Percentiles rank a stretch among this genome's conserved stretches.
phyloP scores from a whole-genome alignment of 306 rosid species.

The Alnus glutinosa region DNA sequence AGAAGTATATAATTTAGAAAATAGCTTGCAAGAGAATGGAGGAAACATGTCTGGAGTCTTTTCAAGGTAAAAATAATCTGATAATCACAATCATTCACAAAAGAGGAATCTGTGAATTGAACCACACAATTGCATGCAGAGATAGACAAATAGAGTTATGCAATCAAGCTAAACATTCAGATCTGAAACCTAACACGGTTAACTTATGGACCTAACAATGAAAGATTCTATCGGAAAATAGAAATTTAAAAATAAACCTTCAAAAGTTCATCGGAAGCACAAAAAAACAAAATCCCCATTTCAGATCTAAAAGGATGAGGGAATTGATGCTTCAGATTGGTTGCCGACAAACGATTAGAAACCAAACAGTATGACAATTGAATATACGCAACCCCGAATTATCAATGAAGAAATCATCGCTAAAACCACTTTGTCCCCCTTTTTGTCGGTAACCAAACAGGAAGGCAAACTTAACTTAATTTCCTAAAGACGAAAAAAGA shows the following conservation, averaged over 20 bases:
- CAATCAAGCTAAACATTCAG: constrained; percentile 11
- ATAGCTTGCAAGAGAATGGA: neutral
- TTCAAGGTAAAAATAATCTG: neutral
- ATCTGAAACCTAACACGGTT: constrained; percentile 7
- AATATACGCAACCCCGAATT: neutral
- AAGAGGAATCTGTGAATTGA: neutral
- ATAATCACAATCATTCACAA: neutral
- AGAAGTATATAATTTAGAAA: neutral
- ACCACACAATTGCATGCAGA: neutral
- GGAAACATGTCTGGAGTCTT: neutral
- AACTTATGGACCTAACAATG: neutral
- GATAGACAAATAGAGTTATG: neutral
- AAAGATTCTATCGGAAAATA: neutral
- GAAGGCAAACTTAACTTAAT: neutral
- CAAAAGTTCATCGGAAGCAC: neutral
- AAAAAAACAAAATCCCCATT: neutral
- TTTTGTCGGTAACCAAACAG: neutral
- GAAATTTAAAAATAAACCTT: neutral
- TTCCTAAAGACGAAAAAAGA: neutral
- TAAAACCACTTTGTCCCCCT: neutral
- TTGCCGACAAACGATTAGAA: neutral
- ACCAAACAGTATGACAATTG: neutral
- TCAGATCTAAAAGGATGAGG: neutral
- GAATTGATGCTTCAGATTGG: neutral
- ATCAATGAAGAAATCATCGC: neutral